Base-by-base conservation (phyloP, 352 stramenopile genomes). In the Halophytophthora polymorphica region DNA sequence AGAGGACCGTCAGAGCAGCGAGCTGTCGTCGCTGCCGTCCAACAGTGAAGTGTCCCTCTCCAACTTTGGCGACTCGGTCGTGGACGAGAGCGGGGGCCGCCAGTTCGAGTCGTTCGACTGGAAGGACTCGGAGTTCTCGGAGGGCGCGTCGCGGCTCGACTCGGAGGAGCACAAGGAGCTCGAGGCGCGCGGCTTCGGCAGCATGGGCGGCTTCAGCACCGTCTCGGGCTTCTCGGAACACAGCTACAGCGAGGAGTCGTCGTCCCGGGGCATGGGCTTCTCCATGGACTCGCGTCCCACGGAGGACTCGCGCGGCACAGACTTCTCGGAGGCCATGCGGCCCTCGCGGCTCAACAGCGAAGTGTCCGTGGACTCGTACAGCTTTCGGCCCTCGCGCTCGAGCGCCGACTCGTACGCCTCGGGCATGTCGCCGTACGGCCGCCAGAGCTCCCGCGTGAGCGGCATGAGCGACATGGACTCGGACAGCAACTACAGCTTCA, bases 391-490 rank as follows among this genome's bases (percentile, higher is more conserved):
- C 22, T 86, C 81, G 12, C 66, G 66, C 18, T 54, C 50, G 7
- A 85, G 70, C n/a, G 64, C 56, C 8, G 79, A 90, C 55, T 90
- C 80, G 50, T 90, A 90, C 66, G 66, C 64, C 46, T 88, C 77
- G 12, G 73, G 73, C 2, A 61, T 83, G 48, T 85, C 73, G 21
- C 45, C 66, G 11, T 85, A 84, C 73, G 87, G 69, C 41, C 69
- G 77, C 17, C 60, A 80, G n/a, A 66, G 66, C 63, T 85, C 73
- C 15, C 71, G 73, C 13, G 86, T 85, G 44, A 91, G 77, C 59
- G 71, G 66, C 40, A 74, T 80, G 41, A 83, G 71, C 46, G 72
- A 60, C 50, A 73, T 63, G 23, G 62, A 64, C 56, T 34, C 58
- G 12, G 59, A 64, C 49, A 69, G 50, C 54, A 61, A 52, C 46